phyloP scores from a whole-genome alignment of 257 asterid species.

The Misopates orontium region DNA sequence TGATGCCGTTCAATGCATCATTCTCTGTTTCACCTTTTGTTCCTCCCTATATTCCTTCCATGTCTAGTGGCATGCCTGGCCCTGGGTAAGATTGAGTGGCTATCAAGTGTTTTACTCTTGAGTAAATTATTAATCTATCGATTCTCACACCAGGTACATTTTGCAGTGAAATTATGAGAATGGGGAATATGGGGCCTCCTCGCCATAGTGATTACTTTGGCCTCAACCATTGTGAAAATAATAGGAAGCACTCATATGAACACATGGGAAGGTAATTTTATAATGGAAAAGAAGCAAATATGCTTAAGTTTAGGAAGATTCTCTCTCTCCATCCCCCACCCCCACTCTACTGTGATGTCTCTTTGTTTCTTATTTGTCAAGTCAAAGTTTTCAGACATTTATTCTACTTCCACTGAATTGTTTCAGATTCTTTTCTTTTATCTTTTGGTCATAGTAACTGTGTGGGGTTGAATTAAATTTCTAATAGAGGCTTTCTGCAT shows the following conservation, averaged over 20 bases:
- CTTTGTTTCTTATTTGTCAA: slow-evolving; percentile 1
- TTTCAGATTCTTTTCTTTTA: slow-evolving; percentile 4
- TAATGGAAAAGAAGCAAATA: not conserved
- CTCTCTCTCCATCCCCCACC: not conserved
- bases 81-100: slow-evolving; percentile 45
- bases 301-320: not conserved
- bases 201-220: slow-evolving; percentile 41
- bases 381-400: not conserved
- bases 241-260: slow-evolving; percentile 47
- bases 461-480: slow-evolving; percentile 15
- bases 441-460: not conserved
- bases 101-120: slow-evolving; percentile 14
- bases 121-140: slow-evolving; percentile 2
- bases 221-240: slow-evolving; percentile 44
- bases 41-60: slow-evolving; percentile 49
- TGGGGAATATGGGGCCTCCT: slow-evolving; percentile 50
- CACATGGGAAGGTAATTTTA: slow-evolving; percentile 54
- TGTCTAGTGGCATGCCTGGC: slow-evolving; percentile 43
- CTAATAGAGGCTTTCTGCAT: slow-evolving; percentile 28
- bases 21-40: slow-evolving; percentile 46
- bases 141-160: slow-evolving; percentile 29
- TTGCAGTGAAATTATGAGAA: slow-evolving; percentile 56
- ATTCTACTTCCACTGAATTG: not conserved
- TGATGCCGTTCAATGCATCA: slow-evolving; percentile 66
- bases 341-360: not conserved